Base-by-base conservation (phyloP, 345 rosid genomes). In the Camelina sativa region DNA sequence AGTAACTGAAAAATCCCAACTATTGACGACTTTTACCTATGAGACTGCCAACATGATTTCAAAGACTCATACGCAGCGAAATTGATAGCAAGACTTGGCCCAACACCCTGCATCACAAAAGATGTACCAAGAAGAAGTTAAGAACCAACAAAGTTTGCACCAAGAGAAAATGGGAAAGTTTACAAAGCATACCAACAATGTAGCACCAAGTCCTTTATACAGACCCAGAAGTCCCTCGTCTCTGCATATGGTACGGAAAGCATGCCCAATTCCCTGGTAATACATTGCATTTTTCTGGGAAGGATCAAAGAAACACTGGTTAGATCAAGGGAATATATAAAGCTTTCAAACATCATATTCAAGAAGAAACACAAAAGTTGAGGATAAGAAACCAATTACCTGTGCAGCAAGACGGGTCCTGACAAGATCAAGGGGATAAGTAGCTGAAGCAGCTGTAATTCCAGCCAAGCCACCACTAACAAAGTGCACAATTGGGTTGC, bases 341-440 rank as follows among this genome's bases (percentile, higher is more conserved):
- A 43, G 17, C 44, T 64, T 64, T 41, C 23, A 40, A 34, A 54
- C 37, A n/a, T 0, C 48, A 70, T 11, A 51, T 10, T 8, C 2
- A 59, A 37, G 58, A 15, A 10, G 54, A 38, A 48, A 53, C 11
- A 20, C 40, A 47, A 19, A 43, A 19, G 7, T 34, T 22, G 59
- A 38, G 59, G 46, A 52, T 25, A 38, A 12, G 13, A 62, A 58
- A 16, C 9, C 13, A 17, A 37, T 34, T 58, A 90, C 98, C 98
- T 92, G 98, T 30, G 97, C 99, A 64, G 99, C 90, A 41, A 95
- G 92, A 57, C 99, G 96, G 11, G 99, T 92, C 89, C 99, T 87
- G 53, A 95, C 90, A 58, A 95, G 99, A 86, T 95, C 99, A 51
- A 95, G 74, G 20, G 99, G 99, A 80, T 95, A 95, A 5, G 93